Percentiles rank a stretch among this genome's conserved stretches.
phyloP scores from a whole-genome alignment of 1,139 yeast genomes.

The Taiozyma sp. region DNA sequence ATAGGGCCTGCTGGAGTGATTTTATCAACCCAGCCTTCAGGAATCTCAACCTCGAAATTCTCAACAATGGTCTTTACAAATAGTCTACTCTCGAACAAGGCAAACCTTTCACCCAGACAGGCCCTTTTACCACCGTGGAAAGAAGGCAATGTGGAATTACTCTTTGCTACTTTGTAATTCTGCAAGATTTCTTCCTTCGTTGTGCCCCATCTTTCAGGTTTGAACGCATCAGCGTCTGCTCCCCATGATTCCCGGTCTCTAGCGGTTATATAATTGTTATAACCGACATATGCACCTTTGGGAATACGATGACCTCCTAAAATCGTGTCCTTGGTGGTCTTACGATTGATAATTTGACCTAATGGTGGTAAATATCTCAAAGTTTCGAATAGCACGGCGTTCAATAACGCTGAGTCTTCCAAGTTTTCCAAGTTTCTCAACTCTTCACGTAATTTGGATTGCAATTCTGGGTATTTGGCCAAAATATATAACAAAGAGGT shows the following conservation, averaged over 20 bases:
- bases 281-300: conserved; percentile 51
- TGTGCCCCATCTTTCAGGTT: conserved; percentile 56
- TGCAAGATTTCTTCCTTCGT: conserved; percentile 32
- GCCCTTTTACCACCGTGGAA: conserved; percentile 63
- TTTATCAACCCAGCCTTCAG: conserved; percentile 45
- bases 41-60: conserved; percentile 33
- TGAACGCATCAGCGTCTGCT: conserved; percentile 39
- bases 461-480: conserved; percentile 38
- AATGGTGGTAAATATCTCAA: conserved; percentile 53
- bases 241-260: conserved; percentile 50
- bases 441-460: conserved; percentile 33
- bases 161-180: conserved; percentile 41
- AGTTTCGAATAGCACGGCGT: conserved; percentile 44
- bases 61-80: conserved; percentile 35
- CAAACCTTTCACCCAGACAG: conserved; percentile 59
- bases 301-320: conserved; percentile 45
- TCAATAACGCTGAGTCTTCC: conserved; percentile 26
- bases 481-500: conserved; percentile 45
- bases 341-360: conserved; percentile 52
- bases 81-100: conserved; percentile 41
- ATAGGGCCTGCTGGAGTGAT: conserved; percentile 46
- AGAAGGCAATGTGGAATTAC: conserved; percentile 42
- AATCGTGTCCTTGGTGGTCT: conserved; percentile 33
- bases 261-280: conserved; percentile 53
- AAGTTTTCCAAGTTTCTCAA: conserved; percentile 6